phyloP scores from a whole-genome alignment of 2,329 filamentous ascomycete genomes.

The Sporothrix euskadiensis region DNA sequence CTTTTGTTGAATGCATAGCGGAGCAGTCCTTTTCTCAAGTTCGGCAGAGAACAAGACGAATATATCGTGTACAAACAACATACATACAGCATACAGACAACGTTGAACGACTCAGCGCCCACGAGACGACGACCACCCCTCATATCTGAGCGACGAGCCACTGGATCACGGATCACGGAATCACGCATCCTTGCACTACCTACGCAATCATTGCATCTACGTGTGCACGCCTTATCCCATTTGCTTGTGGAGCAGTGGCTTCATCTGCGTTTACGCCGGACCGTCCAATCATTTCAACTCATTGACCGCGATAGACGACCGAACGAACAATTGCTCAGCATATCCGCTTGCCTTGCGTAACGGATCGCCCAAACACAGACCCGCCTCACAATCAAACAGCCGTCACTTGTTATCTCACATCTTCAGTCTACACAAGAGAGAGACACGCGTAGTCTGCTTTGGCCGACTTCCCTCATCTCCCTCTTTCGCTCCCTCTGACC shows the following conservation, averaged over 20 bases:
- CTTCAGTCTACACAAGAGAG: neutral
- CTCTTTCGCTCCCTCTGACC: neutral
- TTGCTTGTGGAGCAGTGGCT: conserved; percentile 8
- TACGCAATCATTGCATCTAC: conserved; percentile 19
- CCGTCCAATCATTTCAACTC: neutral
- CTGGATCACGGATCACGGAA: conserved; percentile 21
- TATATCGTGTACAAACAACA: neutral
- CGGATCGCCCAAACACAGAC: neutral
- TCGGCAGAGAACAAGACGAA: neutral
- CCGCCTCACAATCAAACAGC: neutral
- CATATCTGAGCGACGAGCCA: conserved; percentile 10
- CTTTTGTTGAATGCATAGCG: neutral
- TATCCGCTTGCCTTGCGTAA: conserved; percentile 2
- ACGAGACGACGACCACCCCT: neutral
- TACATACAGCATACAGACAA: neutral
- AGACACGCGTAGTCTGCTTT: conserved; percentile 5
- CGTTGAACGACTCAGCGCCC: neutral
- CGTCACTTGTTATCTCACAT: neutral
- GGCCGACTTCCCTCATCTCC: neutral
- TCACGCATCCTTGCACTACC: conserved; percentile 19
- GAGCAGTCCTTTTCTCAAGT: neutral
- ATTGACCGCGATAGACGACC: conserved; percentile 15
- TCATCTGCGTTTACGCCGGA: neutral
- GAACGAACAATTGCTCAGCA: conserved; percentile 15
- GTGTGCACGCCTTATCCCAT: conserved; percentile 8